Base-by-base conservation (phyloP, 2,329 filamentous ascomycete species). In the Beauveria sp. region DNA sequence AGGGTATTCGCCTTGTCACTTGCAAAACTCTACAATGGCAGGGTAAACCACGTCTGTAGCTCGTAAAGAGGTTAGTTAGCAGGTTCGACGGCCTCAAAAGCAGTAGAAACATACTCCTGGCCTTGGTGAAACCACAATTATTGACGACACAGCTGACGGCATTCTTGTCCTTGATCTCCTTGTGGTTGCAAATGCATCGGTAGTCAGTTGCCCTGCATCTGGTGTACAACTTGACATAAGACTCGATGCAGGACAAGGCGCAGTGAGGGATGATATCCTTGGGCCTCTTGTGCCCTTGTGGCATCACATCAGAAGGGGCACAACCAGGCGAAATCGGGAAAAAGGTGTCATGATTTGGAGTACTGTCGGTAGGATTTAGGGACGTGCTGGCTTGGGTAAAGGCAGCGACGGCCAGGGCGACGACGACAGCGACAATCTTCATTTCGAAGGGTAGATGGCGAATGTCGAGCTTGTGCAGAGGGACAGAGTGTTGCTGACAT, bases 131-230 rank as follows among this genome's bases (percentile, higher is more conserved):
- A 61, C 75, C 74, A 64, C 76, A 77, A 56, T 68, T 64, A 5
- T 64, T 55, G 61, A 77, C 63, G 55, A 77, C 70, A 63, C 75
- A 77, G 58, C 41, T n/a, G 54, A 71, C 73, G 65, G 72, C 72
- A 46, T 61, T 65, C 43, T 62, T 58, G 63, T 72, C 70, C 66
- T 76, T 62, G n/a, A 64, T 57, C 43, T 66, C 63, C 65, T 76
- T 71, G 70, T 69, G 68, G 59, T 69, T 64, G 67, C 73, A 71
- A 66, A 73, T 64, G 62, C 76, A 77, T 43, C 64, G 61, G 61
- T 67, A 67, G 67, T 77, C 75, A 59, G 66, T 66, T 24, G 53
- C 61, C 9, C 63, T 48, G 67, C 75, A 77, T 40, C 46, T 63
- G 5, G 63, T 54, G 43, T 67, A 65, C 44, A 71, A 69, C 28